These are phyloP conservation scores for Lasiodiplodia hormozganensis DNA, from an alignment of 2,329 filamentous ascomycete species.

Conservation along the genomic window DNA sequence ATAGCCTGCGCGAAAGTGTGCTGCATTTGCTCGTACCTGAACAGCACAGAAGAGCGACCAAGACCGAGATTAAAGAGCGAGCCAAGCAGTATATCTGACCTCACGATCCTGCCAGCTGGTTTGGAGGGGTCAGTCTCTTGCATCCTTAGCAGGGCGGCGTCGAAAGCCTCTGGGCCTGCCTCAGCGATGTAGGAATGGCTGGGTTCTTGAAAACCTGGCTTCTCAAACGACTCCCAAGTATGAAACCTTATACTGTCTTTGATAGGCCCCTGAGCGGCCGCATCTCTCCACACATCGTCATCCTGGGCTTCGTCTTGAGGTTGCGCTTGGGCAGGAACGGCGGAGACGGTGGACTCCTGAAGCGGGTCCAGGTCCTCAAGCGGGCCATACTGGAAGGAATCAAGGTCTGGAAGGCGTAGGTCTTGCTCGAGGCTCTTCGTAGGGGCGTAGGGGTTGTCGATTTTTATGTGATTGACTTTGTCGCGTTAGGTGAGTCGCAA, in stretches of 20 bases:
- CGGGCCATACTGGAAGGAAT: conserved; percentile 49
- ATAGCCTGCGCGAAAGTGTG: conserved; percentile 59
- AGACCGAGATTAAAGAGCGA: conserved; percentile 72
- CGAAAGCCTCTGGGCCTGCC: conserved; percentile 69
- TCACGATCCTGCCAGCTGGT: conserved; percentile 47
- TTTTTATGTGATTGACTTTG: conserved; percentile 44
- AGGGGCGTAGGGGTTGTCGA: conserved; percentile 50
- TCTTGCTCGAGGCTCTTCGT: conserved; percentile 43
- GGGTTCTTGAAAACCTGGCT: conserved; percentile 47
- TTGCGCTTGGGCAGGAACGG: conserved; percentile 32
- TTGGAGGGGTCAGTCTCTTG: conserved; percentile 50
- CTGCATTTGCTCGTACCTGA: conserved; percentile 63
- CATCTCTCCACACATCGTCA: conserved; percentile 49
- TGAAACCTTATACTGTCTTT: conserved; percentile 53
- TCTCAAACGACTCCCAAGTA: conserved; percentile 74
- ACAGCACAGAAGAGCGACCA: conserved; percentile 75
- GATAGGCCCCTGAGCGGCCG: conserved; percentile 41
- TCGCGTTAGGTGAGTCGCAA: conserved; percentile 34
- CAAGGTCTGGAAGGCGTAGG: conserved; percentile 47
- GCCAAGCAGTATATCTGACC: conserved; percentile 46
- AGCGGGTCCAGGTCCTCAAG: conserved; percentile 44
- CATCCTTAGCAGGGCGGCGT: conserved; percentile 59
- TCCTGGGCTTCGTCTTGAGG: conserved; percentile 38
- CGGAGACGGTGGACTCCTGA: conserved; percentile 41
- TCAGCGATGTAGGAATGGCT: conserved; percentile 70